These are phyloP conservation scores for Chlorella vulgaris DNA, from an alignment of 139 green algal genomes.

Conservation along the genomic window DNA sequence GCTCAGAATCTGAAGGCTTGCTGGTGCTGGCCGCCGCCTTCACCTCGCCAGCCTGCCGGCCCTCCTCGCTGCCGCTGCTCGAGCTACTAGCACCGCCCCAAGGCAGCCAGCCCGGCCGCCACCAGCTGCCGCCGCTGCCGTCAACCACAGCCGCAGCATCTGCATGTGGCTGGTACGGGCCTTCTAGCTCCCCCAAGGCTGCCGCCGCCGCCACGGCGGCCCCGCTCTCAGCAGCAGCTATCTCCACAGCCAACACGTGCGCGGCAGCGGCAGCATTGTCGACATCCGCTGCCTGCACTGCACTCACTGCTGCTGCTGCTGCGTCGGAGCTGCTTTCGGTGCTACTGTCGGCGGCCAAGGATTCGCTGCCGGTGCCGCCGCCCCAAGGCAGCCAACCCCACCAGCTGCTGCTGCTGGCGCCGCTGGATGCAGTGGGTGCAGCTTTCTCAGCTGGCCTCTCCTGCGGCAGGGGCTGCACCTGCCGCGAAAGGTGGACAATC, in stretches of 20 bases:
- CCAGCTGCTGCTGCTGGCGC: background rate
- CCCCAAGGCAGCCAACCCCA: background rate
- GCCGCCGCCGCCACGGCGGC: background rate
- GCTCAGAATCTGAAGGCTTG: slow-evolving; percentile 44
- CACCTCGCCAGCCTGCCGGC: background rate
- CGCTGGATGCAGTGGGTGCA: background rate
- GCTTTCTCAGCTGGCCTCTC: slow-evolving; percentile 35
- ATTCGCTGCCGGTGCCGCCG: background rate
- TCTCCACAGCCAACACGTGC: background rate
- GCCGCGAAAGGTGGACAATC: slow-evolving; percentile 59
- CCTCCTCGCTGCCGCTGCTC: background rate
- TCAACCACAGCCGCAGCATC: background rate
- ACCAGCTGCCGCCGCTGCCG: slow-evolving; percentile 4
- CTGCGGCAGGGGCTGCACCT: slow-evolving; percentile 6
- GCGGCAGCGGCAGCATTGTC: no score
- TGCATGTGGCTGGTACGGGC: background rate
- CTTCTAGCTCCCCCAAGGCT: background rate
- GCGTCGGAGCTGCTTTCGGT: background rate
- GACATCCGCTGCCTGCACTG: no score
- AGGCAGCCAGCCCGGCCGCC: slow-evolving; percentile 2
- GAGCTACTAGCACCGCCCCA: background rate
- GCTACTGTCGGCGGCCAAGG: background rate
- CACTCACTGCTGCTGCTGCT: background rate
- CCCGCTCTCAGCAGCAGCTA: background rate
- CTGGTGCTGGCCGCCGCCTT: no score